These are phyloP conservation scores for Hippophae tibetana DNA, from an alignment of 306 rosid genomes.

Conservation along the genomic window DNA sequence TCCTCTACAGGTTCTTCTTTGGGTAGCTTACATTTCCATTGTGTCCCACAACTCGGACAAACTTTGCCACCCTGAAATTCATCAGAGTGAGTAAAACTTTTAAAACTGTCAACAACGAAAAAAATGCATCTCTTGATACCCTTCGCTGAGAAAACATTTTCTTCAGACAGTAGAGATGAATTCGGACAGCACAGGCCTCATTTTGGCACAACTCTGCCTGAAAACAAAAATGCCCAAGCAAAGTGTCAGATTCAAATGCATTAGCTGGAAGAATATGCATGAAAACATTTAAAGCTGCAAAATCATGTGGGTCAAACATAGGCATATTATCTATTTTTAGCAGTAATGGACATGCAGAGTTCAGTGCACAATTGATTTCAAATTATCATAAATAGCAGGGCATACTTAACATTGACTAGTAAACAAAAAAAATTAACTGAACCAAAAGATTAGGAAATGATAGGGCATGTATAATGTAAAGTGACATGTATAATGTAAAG, in stretches of 20 bases:
- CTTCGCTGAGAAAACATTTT: slow-evolving; percentile 44
- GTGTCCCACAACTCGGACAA: slow-evolving; percentile 58
- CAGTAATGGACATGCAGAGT: too few species aligned
- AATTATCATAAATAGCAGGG: too few species aligned
- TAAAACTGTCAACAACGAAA: slow-evolving; percentile 1
- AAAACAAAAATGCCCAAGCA: slow-evolving; percentile 12
- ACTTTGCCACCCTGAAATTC: slow-evolving; percentile 33
- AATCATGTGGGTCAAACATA: too few species aligned
- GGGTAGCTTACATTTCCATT: slow-evolving; percentile 37
- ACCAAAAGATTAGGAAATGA: too few species aligned
- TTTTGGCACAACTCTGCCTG: slow-evolving; percentile 73
- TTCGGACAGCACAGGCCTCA: slow-evolving; percentile 53
- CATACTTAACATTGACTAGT: too few species aligned
- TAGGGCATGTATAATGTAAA: too few species aligned
- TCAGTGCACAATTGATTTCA: too few species aligned
- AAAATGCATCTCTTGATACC: slow-evolving; percentile 32
- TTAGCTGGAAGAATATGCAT: too few species aligned
- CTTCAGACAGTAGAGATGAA: slow-evolving; percentile 69
- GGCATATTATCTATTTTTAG: too few species aligned
- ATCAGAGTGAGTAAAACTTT: background rate
- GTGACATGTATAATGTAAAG: too few species aligned
- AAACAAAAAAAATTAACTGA: too few species aligned
- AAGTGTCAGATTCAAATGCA: slow-evolving; percentile 19
- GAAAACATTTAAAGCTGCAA: too few species aligned
- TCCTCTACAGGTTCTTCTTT: slow-evolving; percentile 32